Evolutionary conservation across 345 rosid genomes (phyloP), one percentile per base, ranked within the genome.

Genomic region (Rhodamnia argentea): DNA sequence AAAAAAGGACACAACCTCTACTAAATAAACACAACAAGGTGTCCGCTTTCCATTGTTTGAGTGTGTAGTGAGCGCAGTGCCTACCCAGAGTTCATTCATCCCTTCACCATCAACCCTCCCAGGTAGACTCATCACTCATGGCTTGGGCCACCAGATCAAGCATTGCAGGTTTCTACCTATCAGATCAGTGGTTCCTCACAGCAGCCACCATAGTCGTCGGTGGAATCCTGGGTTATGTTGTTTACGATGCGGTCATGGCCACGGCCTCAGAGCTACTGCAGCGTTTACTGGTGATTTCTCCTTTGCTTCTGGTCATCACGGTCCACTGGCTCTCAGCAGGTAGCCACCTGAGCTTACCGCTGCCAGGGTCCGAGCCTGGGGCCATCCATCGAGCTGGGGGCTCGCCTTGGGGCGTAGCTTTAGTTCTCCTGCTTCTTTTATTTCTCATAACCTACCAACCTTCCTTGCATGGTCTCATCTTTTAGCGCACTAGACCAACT

Each of bases 251-350:
- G 42, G 84, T 92, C 29, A 92, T 92, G 92, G 89, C 93, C 13
- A 91, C 93, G 18, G 93, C 95, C 81, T 88, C 94, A 6, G 93
- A 93, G 88, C 87, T 93, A 5, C 88, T 91, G 53, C 91, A 91
- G 76, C 88, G 91, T 32, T 60, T 92, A 26, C 90, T 92, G 83
- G 88, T 93, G 86, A 89, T 93, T 12, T 93, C 92, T 53, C 95
- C 94, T 54, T 84, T 93, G 88, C 86, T 92, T 83, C 86, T 92
- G 88, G 90, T 93, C 50, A 83, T 91, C 24, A 87, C 88, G 4
- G 93, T 93, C 81, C 95, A 93, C 78, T 92, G 92, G 92, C 90
- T 93, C 83, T 93, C 94, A 37, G 24, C 94, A 4, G 90, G 95
- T 42, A 37, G 62, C 76, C 86, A 85, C 18, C 75, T 92, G 26